phyloP scores from a whole-genome alignment of 345 rosid genomes.

The Lepidium aucheri region DNA sequence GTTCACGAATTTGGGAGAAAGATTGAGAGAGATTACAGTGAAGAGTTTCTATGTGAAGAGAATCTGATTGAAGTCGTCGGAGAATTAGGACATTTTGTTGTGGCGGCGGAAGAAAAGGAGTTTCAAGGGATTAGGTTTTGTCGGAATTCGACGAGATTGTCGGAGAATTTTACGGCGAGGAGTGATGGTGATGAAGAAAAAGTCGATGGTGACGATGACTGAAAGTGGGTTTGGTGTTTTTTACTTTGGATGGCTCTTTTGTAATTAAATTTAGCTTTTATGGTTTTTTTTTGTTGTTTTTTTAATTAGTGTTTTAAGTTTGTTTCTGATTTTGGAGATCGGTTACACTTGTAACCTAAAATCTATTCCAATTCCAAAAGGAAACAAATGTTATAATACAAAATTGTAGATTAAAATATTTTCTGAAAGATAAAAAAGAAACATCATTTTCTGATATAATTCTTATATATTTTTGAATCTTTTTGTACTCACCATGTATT shows the following conservation, averaged over 20 bases:
- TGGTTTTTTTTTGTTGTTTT: constrained; percentile 5
- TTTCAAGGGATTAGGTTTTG: constrained; percentile 37
- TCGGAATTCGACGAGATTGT: constrained; percentile 28
- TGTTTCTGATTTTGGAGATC: background rate
- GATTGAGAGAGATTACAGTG: constrained; percentile 60
- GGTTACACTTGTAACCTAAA: constrained; percentile 9
- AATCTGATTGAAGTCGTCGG: constrained; percentile 51
- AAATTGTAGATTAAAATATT: no score
- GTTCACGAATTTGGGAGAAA: constrained; percentile 69
- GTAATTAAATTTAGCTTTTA: constrained; percentile 23
- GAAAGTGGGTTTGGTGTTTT: constrained; percentile 6
- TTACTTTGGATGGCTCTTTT: constrained; percentile 4
- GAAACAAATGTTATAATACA: background rate
- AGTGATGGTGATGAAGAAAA: constrained; percentile 19
- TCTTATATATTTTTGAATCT: no score
- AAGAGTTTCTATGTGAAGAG: constrained; percentile 68
- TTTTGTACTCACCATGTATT: no score
- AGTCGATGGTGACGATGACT: constrained; percentile 17
- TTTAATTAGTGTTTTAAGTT: background rate
- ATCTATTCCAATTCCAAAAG: constrained; percentile 1
- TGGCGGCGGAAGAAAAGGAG: constrained; percentile 20
- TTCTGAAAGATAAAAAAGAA: no score
- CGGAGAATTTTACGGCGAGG: constrained; percentile 19
- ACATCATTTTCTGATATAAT: no score
- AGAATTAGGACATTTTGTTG: constrained; percentile 47